These are phyloP conservation scores for Ophiocordyceps sinensis DNA, from an alignment of 2,329 filamentous ascomycete species.

Conservation along the genomic window DNA sequence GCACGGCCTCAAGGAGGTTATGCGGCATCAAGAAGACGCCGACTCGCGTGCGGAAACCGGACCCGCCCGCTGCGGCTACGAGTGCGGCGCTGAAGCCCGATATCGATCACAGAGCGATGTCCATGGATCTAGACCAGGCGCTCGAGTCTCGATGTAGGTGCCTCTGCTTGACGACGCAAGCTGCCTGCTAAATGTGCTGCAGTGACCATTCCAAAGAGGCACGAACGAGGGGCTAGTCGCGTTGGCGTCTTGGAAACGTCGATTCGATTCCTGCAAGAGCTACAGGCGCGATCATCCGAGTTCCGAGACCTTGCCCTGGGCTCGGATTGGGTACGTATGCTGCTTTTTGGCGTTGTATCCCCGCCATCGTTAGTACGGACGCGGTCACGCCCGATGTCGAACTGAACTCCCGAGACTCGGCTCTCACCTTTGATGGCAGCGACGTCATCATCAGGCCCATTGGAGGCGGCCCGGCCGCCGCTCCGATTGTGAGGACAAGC, in stretches of 20 bases:
- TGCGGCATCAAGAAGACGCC: conserved; percentile 45
- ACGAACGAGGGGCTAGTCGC: conserved; percentile 34
- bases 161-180: not conserved
- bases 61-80: not conserved
- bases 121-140: conserved; percentile 52
- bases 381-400: conserved; percentile 72
- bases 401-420: conserved; percentile 67
- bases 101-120: conserved; percentile 32
- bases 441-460: conserved; percentile 73
- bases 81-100: conserved; percentile 2
- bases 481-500: conserved; percentile 62
- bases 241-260: conserved; percentile 58
- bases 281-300: conserved; percentile 59
- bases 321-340: conserved; percentile 67
- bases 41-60: conserved; percentile 32
- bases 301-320: conserved; percentile 73
- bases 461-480: conserved; percentile 38
- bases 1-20: conserved; percentile 59
- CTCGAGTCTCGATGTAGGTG: conserved; percentile 38
- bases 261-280: conserved; percentile 62
- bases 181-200: conserved; percentile 2
- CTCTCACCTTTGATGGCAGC: conserved; percentile 70
- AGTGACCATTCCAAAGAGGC: conserved; percentile 19
- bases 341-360: conserved; percentile 73
- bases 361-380: conserved; percentile 76